Evolutionary conservation across 495 filamentous ascomycete species (phyloP).

Genomic region (Diplogelasinospora grovesii): DNA sequence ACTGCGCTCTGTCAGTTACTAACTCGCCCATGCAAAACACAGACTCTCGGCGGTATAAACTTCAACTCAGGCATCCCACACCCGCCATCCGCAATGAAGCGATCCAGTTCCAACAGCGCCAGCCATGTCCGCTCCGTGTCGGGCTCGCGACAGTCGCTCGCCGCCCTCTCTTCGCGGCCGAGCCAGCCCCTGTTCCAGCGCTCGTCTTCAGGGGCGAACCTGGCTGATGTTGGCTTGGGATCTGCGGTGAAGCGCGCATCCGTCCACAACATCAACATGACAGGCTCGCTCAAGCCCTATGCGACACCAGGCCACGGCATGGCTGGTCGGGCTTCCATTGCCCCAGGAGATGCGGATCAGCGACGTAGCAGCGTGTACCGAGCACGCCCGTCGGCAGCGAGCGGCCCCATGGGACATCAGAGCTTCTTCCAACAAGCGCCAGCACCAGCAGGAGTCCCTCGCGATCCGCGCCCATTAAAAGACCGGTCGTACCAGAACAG

Average conservation of each 20-base stretch:
- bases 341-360: slow-evolving; percentile 49
- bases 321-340: slow-evolving; percentile 35
- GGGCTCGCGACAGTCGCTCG: slow-evolving; percentile 79
- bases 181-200: slow-evolving; percentile 80
- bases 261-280: slow-evolving; percentile 58
- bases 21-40: slow-evolving; percentile 4
- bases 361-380: slow-evolving; percentile 85
- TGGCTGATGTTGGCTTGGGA: slow-evolving; percentile 70
- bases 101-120: slow-evolving; percentile 72
- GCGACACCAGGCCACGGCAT: slow-evolving; percentile 35
- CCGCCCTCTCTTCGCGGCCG: slow-evolving; percentile 65
- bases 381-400: slow-evolving; percentile 50
- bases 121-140: slow-evolving; percentile 72
- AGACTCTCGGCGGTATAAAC: slow-evolving; percentile 75
- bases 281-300: slow-evolving; percentile 54
- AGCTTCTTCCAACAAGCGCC: slow-evolving; percentile 89
- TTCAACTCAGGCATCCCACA: slow-evolving; percentile 78
- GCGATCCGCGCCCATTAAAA: slow-evolving; percentile 83
- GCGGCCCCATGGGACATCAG: slow-evolving; percentile 56
- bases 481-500: slow-evolving; percentile 71
- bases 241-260: slow-evolving; percentile 85
- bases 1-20: neutral
- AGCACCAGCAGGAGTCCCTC: slow-evolving; percentile 66
- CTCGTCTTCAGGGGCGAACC: slow-evolving; percentile 68
- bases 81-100: slow-evolving; percentile 91